Percentiles rank a stretch among this genome's conserved stretches.
Conservation (phyloP, 345 rosid species). For the Iberis pinnata region DNA sequence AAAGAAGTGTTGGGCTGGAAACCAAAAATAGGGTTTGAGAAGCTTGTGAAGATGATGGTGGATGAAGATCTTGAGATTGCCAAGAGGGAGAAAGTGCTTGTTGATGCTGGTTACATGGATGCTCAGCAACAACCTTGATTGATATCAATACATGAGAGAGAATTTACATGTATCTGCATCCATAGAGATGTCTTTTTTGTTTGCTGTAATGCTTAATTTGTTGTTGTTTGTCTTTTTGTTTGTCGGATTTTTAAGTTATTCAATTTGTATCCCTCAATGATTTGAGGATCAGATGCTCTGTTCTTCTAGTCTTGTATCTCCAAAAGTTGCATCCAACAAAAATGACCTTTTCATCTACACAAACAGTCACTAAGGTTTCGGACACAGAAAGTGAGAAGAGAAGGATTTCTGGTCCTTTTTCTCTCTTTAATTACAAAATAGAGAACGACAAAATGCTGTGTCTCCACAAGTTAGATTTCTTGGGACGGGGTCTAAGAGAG, state of each 20-base stretch:
- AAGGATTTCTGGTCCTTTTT: not conserved
- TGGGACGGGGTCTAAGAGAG: conserved; percentile 24
- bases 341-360: not conserved
- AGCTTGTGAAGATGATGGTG: conserved; percentile 91
- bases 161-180: not conserved
- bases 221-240: not conserved
- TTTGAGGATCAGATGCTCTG: not conserved
- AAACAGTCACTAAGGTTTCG: too few relatives aligned
- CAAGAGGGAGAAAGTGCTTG: conserved; percentile 89
- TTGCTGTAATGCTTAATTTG: not conserved
- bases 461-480: conserved; percentile 33
- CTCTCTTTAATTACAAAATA: conserved; percentile 18
- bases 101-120: conserved; percentile 88
- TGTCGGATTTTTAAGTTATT: conserved; percentile 1
- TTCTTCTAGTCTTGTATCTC: not conserved
- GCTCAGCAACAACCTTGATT: conserved; percentile 78
- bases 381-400: too few relatives aligned
- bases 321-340: not conserved
- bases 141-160: not conserved
- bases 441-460: conserved; percentile 37
- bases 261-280: conserved; percentile 4
- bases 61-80: conserved; percentile 79
- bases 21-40: conserved; percentile 72
- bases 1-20: conserved; percentile 60
- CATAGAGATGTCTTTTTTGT: too few relatives aligned